Evolutionary conservation across 495 filamentous ascomycete species (phyloP).

Genomic region (Penicillium cinerascens): DNA sequence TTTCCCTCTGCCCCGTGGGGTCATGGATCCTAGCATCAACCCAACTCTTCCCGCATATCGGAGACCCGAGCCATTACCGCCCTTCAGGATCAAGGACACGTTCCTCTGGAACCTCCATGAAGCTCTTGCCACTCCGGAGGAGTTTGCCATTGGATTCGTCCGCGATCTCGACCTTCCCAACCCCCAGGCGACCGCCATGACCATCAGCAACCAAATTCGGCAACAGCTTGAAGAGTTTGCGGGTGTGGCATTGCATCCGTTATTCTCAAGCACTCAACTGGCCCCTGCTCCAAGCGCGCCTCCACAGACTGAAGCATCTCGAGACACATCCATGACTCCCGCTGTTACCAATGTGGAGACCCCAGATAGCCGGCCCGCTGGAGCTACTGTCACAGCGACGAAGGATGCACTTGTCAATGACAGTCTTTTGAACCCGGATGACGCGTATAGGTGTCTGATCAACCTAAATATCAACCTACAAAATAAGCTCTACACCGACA

Average conservation of each 20-base stretch:
- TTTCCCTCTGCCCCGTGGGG: conserved; percentile 61
- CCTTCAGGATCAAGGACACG: conserved; percentile 83
- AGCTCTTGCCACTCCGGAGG: conserved; percentile 87
- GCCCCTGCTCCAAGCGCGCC: conserved; percentile 36
- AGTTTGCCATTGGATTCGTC: conserved; percentile 86
- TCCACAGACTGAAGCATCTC: conserved; percentile 36
- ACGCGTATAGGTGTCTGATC: conserved; percentile 88
- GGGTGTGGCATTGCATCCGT: conserved; percentile 85
- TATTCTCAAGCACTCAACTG: conserved; percentile 63
- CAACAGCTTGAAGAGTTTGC: conserved; percentile 96
- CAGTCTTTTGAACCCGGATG: conserved; percentile 74
- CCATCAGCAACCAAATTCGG: conserved; percentile 90
- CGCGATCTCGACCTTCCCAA: conserved; percentile 92
- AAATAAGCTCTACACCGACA: conserved; percentile 91
- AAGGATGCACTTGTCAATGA: conserved; percentile 44
- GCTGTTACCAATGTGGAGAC: conserved; percentile 46
- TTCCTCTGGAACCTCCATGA: conserved; percentile 99
- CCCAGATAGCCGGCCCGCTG: conserved; percentile 40
- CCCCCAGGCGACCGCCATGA: conserved; percentile 57
- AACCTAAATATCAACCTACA: conserved; percentile 88
- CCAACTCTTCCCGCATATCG: conserved; percentile 70
- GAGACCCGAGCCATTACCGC: conserved; percentile 69
- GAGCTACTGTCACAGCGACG: conserved; percentile 31
- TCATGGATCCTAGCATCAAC: conserved; percentile 59
- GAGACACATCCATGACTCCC: conserved; percentile 53